These are phyloP conservation scores for Gossypium trilobum DNA, from an alignment of 441 rosid genomes.

Conservation along the genomic window DNA sequence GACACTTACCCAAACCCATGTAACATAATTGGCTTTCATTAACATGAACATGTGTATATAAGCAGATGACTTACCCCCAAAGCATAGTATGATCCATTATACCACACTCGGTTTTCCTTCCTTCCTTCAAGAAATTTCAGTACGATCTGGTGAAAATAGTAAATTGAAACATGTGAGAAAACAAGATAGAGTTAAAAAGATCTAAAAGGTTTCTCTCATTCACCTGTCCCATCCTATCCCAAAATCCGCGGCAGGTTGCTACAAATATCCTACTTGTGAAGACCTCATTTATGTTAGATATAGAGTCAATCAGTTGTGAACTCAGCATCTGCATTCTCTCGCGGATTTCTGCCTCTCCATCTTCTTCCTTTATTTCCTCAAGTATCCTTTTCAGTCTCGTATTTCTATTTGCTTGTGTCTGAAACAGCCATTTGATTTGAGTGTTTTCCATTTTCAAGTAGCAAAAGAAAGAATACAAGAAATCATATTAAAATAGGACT, in stretches of 20 bases:
- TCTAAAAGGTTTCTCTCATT: neutral
- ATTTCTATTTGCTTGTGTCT: slow-evolving; percentile 64
- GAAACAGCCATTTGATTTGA: slow-evolving; percentile 13
- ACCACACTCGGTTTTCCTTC: slow-evolving; percentile 84
- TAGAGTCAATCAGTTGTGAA: slow-evolving; percentile 57
- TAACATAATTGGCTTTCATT: neutral
- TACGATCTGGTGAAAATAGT: slow-evolving; percentile 38
- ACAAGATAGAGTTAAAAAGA: neutral
- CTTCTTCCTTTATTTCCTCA: slow-evolving; percentile 84
- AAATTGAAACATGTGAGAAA: slow-evolving; percentile 6
- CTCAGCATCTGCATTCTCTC: slow-evolving; percentile 77
- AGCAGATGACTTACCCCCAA: slow-evolving; percentile 58
- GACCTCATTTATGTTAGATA: slow-evolving; percentile 70
- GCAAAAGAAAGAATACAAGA: neutral
- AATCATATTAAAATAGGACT: slow-evolving; percentile 19
- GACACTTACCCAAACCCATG: neutral
- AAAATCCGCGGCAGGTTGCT: slow-evolving; percentile 72
- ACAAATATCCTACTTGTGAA: slow-evolving; percentile 72
- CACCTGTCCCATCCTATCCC: slow-evolving; percentile 98
- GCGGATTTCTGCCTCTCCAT: slow-evolving; percentile 77
- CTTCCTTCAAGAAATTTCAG: slow-evolving; percentile 89
- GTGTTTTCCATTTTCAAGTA: neutral
- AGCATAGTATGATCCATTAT: slow-evolving; percentile 84
- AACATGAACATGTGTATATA: neutral
- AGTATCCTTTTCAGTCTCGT: slow-evolving; percentile 72